Base-by-base conservation (phyloP, 495 filamentous ascomycete species). In the Tuber microsphaerosporum region DNA sequence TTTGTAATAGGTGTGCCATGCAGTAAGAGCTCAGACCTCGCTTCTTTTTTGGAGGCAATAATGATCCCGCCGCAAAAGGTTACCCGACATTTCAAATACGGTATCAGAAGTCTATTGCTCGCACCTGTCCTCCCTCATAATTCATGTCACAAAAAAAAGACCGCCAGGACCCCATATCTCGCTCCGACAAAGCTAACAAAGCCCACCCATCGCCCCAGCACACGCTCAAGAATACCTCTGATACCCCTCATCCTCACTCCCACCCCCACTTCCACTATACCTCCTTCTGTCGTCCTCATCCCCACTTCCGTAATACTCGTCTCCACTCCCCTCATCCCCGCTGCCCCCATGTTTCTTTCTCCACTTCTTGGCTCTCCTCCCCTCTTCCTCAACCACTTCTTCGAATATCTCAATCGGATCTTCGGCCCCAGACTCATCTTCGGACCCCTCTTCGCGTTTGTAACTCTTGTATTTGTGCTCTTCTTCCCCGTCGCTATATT, bases 221-320 rank as follows among this genome's bases (percentile, higher is more conserved):
- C 22, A 43, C 22, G 68, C 31, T 14, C 71, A 79, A 48, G 74
- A 71, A 61, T 76, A 71, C 26, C 70, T 76, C 37, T 43, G 20
- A n/a, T 69, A 44, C 41, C 65, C 6, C 19, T 45, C 70, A 41
- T 20, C 16, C 16, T n/a, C 69, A 71, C 12, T 26, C 8, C 14
- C n/a, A 22, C 69, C 12, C 10, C 31, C 69, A 39, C 69, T 44
- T 10, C 69, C 34, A 71, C 70, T 41, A 41, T 31, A 41, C 34
- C 70, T 44, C 70, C 70, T 19, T 41, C 70, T 48, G 14, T 41
- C 37, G 5, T 43, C 22, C 44, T 80, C 78, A 56, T 80, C 74
- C 2, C 69, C 78, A 42, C 78, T 80, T 2, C 74, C 78, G 22
- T 72, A 72, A 70, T 80, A 79, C 69, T 72, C 76, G 0, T 69